Conservation (phyloP, 2,329 filamentous ascomycete species). For the Trichothecium roseum region DNA sequence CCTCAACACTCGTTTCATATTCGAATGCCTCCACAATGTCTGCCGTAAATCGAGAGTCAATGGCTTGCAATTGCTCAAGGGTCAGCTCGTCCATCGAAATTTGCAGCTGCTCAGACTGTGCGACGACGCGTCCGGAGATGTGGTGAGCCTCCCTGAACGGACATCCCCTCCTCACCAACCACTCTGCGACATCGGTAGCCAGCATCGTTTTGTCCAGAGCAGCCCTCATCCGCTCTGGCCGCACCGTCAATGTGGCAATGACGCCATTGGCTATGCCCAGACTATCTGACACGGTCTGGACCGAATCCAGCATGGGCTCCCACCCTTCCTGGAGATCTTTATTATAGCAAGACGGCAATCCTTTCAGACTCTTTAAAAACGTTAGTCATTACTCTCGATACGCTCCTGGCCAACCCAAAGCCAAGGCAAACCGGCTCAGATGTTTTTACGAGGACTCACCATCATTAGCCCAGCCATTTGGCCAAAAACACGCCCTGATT, state of each 20-base stretch:
- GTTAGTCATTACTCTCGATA: slow-evolving; percentile 18
- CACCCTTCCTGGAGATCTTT: slow-evolving; percentile 71
- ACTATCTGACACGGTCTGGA: slow-evolving; percentile 63
- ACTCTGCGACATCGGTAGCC: slow-evolving; percentile 55
- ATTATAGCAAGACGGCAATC: slow-evolving; percentile 65
- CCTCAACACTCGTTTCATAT: slow-evolving; percentile 63
- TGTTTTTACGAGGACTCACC: slow-evolving; percentile 16
- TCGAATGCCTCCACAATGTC: slow-evolving; percentile 58
- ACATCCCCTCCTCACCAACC: slow-evolving; percentile 51
- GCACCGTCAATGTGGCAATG: slow-evolving; percentile 53
- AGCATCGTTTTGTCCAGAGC: slow-evolving; percentile 67
- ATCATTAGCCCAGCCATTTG: slow-evolving; percentile 50
- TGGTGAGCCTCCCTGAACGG: slow-evolving; percentile 70
- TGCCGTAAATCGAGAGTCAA: slow-evolving; percentile 56
- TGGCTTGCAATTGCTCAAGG: slow-evolving; percentile 54
- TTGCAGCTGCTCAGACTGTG: slow-evolving; percentile 51
- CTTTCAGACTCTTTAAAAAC: slow-evolving; percentile 33
- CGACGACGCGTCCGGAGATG: slow-evolving; percentile 63
- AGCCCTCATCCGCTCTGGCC: slow-evolving; percentile 59
- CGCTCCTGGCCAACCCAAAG: slow-evolving; percentile 6
- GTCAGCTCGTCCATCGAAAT: slow-evolving; percentile 59
- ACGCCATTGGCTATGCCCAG: slow-evolving; percentile 67
- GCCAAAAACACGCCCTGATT: slow-evolving; percentile 13
- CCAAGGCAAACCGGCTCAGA: slow-evolving; percentile 8
- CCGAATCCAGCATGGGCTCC: slow-evolving; percentile 64